Evolutionary conservation across 371 early-diverging fungal species (phyloP).

Genomic region (Zopfochytrium polystomum): DNA sequence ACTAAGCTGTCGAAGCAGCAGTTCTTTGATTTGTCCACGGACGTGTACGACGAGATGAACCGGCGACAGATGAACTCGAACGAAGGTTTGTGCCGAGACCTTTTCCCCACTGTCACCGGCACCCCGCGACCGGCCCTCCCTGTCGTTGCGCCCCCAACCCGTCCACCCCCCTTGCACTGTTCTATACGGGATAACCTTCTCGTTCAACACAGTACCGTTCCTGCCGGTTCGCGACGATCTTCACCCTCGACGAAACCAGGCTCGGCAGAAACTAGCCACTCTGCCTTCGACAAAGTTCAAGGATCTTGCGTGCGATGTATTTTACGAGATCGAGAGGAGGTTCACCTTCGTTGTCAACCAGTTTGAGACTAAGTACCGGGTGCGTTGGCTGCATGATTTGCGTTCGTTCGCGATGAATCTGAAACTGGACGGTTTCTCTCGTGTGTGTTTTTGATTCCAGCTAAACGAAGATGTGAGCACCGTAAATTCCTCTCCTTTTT

Average conservation of each 20-base stretch:
- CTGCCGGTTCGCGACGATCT: slow-evolving; percentile 77
- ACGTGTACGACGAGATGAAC: slow-evolving; percentile 92
- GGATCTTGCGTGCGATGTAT: slow-evolving; percentile 88
- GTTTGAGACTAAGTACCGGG: no score
- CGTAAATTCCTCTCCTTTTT: no score
- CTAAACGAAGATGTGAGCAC: no score
- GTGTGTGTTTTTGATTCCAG: no score
- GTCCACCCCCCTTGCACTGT: background rate
- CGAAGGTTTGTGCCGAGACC: slow-evolving; percentile 49
- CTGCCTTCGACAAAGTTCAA: slow-evolving; percentile 79
- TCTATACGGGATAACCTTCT: background rate
- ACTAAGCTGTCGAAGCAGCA: slow-evolving; percentile 75
- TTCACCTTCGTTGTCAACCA: slow-evolving; percentile 30
- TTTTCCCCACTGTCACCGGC: background rate
- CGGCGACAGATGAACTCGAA: slow-evolving; percentile 61
- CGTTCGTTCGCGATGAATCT: no score
- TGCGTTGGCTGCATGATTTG: no score
- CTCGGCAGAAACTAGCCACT: slow-evolving; percentile 92
- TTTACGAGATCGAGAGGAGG: slow-evolving; percentile 66
- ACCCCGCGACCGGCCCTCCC: background rate
- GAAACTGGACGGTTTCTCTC: no score
- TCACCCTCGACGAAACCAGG: slow-evolving; percentile 95
- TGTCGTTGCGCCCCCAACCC: no score
- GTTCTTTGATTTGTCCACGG: slow-evolving; percentile 90
- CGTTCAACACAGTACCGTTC: slow-evolving; percentile 71